Evolutionary conservation across 768 basidiomycete species (phyloP).

Genomic region (Erythrobasidium yunnanense): DNA sequence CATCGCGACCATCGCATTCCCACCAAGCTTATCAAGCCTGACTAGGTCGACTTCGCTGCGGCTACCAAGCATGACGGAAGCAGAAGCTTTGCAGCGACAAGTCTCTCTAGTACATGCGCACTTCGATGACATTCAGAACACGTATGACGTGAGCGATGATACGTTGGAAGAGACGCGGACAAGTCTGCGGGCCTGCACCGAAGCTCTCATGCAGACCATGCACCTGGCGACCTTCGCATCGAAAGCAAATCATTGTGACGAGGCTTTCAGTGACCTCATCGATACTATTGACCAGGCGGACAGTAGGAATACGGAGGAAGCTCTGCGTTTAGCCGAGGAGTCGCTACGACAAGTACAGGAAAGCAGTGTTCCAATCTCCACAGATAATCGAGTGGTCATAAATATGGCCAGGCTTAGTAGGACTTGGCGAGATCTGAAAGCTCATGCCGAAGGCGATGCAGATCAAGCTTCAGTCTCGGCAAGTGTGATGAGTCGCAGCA

Average conservation of each 20-base stretch:
- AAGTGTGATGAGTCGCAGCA: neutral
- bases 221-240: neutral
- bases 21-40: too few relatives aligned
- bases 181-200: neutral
- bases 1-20: too few relatives aligned
- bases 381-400: neutral
- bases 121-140: neutral
- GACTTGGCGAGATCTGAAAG: neutral
- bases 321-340: neutral
- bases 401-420: neutral
- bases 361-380: neutral
- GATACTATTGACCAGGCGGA: neutral
- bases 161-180: neutral
- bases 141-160: neutral
- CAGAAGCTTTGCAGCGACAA: neutral
- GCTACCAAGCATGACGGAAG: neutral
- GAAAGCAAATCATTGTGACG: neutral
- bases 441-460: neutral
- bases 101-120: neutral
- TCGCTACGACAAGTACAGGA: neutral
- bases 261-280: neutral
- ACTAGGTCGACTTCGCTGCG: too few relatives aligned
- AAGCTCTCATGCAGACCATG: neutral
- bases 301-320: neutral
- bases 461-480: neutral